These are phyloP conservation scores for Globisporangium polare DNA, from an alignment of 352 stramenopile species.

Conservation along the genomic window DNA sequence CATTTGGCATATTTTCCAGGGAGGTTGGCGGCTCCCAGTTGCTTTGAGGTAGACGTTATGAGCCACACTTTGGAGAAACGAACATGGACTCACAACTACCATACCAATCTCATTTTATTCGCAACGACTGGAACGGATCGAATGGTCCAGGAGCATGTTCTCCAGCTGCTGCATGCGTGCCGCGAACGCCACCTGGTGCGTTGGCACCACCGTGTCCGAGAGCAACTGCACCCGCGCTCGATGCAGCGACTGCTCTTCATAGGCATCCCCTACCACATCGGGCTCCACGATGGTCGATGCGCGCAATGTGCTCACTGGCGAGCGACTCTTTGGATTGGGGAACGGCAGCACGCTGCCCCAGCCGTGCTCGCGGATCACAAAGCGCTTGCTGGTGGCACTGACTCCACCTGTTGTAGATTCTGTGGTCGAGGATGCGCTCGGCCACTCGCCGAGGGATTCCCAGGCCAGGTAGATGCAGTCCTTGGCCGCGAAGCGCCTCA, in stretches of 20 bases:
- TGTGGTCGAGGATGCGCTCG: not conserved
- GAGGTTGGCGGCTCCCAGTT: too few species aligned
- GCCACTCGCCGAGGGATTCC: constrained; percentile 11
- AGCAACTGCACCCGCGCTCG: not conserved
- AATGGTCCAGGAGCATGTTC: not conserved
- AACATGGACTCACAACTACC: too few species aligned
- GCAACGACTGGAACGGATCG: too few species aligned
- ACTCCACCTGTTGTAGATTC: not conserved
- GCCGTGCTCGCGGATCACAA: constrained; percentile 4
- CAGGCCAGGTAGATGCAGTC: constrained; percentile 3
- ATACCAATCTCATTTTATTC: too few species aligned
- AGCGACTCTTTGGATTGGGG: not conserved
- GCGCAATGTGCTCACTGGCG: not conserved
- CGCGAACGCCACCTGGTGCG: not conserved
- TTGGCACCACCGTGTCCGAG: not conserved
- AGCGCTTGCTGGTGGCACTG: not conserved
- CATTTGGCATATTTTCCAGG: too few species aligned
- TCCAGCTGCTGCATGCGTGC: constrained; percentile 4
- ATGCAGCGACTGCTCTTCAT: not conserved
- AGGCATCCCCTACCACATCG: not conserved
- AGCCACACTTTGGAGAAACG: too few species aligned
- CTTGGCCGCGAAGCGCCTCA: not conserved
- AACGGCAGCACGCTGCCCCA: not conserved
- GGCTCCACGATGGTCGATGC: constrained; percentile 7
- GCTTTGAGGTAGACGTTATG: too few species aligned